Evolutionary conservation across 345 rosid genomes (phyloP).

Genomic region (Ceriops tagal): DNA sequence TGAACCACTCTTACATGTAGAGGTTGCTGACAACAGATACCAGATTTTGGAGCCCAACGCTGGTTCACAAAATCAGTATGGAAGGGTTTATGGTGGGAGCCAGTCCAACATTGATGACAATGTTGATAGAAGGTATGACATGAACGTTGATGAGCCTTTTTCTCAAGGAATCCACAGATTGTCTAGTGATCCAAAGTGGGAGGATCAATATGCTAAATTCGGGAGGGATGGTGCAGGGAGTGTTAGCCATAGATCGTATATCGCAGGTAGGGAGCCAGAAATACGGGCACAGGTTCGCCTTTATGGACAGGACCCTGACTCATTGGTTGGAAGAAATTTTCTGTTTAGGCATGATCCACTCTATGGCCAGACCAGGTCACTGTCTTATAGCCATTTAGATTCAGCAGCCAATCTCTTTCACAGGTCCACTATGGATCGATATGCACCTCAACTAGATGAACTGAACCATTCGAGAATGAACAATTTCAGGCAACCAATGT

Average conservation of each 20-base stretch:
- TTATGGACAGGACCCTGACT: slow-evolving; percentile 30
- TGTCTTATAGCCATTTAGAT: slow-evolving; percentile 22
- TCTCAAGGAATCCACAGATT: slow-evolving; percentile 26
- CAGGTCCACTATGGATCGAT: slow-evolving; percentile 51
- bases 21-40: not conserved
- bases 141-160: slow-evolving; percentile 18
- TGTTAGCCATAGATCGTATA: slow-evolving; percentile 29
- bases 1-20: not conserved
- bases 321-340: slow-evolving; percentile 29
- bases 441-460: slow-evolving; percentile 59
- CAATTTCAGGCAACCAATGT: slow-evolving; percentile 32
- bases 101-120: slow-evolving; percentile 28
- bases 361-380: slow-evolving; percentile 30
- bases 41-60: slow-evolving; percentile 7
- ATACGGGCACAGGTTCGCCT: slow-evolving; percentile 25
- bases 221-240: slow-evolving; percentile 19
- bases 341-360: slow-evolving; percentile 13
- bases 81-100: slow-evolving; percentile 31
- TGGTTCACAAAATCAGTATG: slow-evolving; percentile 18
- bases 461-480: slow-evolving; percentile 44
- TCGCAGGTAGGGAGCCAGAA: slow-evolving; percentile 23
- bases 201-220: slow-evolving; percentile 19
- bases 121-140: slow-evolving; percentile 28
- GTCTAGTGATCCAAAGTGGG: slow-evolving; percentile 25
- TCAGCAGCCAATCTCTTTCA: slow-evolving; percentile 24